phyloP scores from a whole-genome alignment of 2,329 filamentous ascomycete genomes.

The Paraconiothyrium brasiliense region DNA sequence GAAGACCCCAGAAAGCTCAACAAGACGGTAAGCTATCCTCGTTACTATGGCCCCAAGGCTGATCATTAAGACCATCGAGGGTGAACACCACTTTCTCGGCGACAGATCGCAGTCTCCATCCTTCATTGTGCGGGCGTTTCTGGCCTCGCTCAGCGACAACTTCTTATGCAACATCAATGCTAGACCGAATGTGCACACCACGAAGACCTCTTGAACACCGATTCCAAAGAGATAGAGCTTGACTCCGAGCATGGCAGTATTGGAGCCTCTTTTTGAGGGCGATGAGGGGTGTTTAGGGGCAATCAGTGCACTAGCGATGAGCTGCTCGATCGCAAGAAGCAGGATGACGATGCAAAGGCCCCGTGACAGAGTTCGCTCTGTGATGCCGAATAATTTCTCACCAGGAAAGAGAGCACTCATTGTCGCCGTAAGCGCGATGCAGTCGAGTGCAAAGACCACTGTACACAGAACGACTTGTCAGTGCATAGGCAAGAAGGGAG shows the following conservation, averaged over 20 bases:
- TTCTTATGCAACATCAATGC: background rate
- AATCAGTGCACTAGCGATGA: conserved; percentile 15
- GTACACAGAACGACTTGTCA: background rate
- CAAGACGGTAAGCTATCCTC: conserved; percentile 11
- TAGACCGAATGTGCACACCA: background rate
- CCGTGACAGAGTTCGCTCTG: background rate
- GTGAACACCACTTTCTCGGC: background rate
- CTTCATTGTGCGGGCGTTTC: background rate
- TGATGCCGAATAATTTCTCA: background rate
- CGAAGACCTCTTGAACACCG: conserved; percentile 2
- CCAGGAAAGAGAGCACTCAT: background rate
- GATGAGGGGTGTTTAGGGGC: conserved; percentile 6
- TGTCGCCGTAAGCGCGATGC: background rate
- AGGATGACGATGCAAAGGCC: background rate
- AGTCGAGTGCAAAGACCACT: conserved; percentile 10
- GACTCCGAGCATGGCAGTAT: conserved; percentile 11
- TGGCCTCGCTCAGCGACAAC: background rate
- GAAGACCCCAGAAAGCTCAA: conserved; percentile 14
- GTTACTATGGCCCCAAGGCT: conserved; percentile 9
- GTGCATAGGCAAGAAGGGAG: background rate
- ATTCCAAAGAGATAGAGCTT: conserved; percentile 16
- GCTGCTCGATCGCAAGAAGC: conserved; percentile 5
- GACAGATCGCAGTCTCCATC: background rate
- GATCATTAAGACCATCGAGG: background rate
- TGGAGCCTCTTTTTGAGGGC: background rate